Percentiles rank a stretch among this genome's conserved stretches.
These are phyloP conservation scores for Pseudocercospora fuligena DNA, from an alignment of 2,329 filamentous ascomycete genomes.

Conservation along the genomic window DNA sequence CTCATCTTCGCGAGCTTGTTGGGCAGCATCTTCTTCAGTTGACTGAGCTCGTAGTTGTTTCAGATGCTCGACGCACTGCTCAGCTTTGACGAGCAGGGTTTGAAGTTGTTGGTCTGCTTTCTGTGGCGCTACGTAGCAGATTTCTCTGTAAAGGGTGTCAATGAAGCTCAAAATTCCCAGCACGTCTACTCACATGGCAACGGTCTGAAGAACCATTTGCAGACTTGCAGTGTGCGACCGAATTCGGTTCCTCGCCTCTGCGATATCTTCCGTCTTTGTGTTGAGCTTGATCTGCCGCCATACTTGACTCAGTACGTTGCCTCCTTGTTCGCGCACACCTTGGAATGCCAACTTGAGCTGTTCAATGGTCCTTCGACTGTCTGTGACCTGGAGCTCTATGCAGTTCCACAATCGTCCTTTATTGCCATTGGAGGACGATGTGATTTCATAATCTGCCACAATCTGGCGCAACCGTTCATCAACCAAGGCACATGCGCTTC, in stretches of 20 bases:
- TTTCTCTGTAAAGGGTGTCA: constrained; percentile 9
- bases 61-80: constrained; percentile 17
- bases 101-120: constrained; percentile 22
- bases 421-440: not conserved
- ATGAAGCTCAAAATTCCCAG: not conserved
- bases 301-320: constrained; percentile 12
- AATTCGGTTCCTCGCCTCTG: constrained; percentile 20
- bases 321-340: constrained; percentile 9
- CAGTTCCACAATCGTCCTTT: constrained; percentile 19
- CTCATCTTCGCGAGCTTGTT: constrained; percentile 12
- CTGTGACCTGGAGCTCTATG: constrained; percentile 15
- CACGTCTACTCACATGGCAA: constrained; percentile 15
- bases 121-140: constrained; percentile 21
- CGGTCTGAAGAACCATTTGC: constrained; percentile 21
- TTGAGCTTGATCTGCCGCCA: constrained; percentile 25
- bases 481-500: constrained; percentile 19
- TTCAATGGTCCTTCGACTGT: constrained; percentile 16
- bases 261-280: constrained; percentile 24
- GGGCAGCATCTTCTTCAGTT: not conserved
- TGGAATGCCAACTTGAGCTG: constrained; percentile 19
- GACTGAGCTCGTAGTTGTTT: constrained; percentile 10
- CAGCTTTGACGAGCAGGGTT: constrained; percentile 7
- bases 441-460: constrained; percentile 12
- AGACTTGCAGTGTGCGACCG: constrained; percentile 24
- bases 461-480: constrained; percentile 19